These are phyloP conservation scores for Quercus robur DNA, from an alignment of 306 rosid genomes.

Conservation along the genomic window DNA sequence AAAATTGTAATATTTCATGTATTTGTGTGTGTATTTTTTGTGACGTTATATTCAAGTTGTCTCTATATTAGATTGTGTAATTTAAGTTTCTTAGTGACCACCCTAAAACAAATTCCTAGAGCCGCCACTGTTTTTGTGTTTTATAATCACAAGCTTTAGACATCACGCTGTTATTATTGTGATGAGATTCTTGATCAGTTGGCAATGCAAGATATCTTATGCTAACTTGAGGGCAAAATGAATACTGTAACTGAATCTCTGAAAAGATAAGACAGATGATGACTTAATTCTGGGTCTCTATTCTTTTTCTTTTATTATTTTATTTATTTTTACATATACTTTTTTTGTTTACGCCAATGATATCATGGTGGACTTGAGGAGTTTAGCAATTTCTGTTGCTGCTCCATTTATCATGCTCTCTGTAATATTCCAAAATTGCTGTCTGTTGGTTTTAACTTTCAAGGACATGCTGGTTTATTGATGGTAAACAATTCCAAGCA, in stretches of 20 bases:
- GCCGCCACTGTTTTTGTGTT: too few species aligned
- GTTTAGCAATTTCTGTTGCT: background rate
- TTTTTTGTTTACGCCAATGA: background rate
- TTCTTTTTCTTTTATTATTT: background rate
- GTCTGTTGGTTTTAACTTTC: background rate
- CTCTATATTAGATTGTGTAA: too few species aligned
- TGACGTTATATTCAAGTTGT: too few species aligned
- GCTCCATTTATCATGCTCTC: background rate
- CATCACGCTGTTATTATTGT: background rate
- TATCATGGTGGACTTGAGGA: background rate
- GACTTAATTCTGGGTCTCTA: background rate
- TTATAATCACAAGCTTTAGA: background rate
- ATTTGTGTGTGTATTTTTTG: too few species aligned
- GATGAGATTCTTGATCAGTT: background rate
- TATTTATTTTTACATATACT: background rate
- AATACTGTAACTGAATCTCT: background rate
- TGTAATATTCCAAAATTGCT: background rate
- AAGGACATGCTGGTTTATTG: background rate
- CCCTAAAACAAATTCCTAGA: too few species aligned
- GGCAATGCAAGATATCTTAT: background rate
- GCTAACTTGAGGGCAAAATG: background rate
- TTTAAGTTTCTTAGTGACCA: too few species aligned
- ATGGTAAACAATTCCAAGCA: background rate
- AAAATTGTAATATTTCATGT: too few species aligned
- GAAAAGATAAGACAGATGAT: background rate